These are phyloP conservation scores for Primulina huaijiensis DNA, from an alignment of 257 asterid species.

Conservation along the genomic window DNA sequence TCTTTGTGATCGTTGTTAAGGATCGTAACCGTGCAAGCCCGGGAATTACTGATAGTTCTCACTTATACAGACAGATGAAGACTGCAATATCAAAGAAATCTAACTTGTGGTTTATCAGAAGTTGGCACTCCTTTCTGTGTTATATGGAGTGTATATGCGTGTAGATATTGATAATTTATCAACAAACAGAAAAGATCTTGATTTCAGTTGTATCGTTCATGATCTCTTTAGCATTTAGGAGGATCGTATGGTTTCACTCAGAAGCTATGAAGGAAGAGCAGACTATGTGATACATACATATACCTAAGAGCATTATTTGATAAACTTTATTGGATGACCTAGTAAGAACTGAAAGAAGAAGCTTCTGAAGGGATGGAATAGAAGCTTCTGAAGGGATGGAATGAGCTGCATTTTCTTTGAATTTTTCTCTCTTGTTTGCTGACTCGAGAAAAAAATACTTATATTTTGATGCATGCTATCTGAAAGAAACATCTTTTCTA, in stretches of 20 bases:
- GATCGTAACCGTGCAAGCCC: not conserved
- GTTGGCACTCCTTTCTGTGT: not conserved
- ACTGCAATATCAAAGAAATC: not conserved
- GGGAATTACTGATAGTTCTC: not conserved
- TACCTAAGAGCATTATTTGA: too few species aligned
- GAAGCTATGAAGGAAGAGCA: not conserved
- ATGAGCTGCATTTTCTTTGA: not conserved
- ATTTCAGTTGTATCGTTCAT: not conserved
- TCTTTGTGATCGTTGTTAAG: not conserved
- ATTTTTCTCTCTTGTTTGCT: not conserved
- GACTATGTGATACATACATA: not conserved
- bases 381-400: too few species aligned
- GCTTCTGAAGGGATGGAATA: constrained; percentile 10
- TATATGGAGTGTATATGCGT: too few species aligned
- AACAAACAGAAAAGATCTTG: not conserved
- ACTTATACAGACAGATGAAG: constrained; percentile 1
- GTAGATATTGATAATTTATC: not conserved
- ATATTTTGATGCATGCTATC: too few species aligned
- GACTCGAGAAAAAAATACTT: not conserved
- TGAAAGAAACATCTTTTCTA: too few species aligned
- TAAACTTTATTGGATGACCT: constrained; percentile 4
- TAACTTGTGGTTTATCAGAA: not conserved
- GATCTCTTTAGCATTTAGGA: not conserved
- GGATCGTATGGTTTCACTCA: not conserved
- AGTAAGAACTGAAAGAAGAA: not conserved